phyloP scores from a whole-genome alignment of 2,329 filamentous ascomycete species.

The Penicillium sp. region DNA sequence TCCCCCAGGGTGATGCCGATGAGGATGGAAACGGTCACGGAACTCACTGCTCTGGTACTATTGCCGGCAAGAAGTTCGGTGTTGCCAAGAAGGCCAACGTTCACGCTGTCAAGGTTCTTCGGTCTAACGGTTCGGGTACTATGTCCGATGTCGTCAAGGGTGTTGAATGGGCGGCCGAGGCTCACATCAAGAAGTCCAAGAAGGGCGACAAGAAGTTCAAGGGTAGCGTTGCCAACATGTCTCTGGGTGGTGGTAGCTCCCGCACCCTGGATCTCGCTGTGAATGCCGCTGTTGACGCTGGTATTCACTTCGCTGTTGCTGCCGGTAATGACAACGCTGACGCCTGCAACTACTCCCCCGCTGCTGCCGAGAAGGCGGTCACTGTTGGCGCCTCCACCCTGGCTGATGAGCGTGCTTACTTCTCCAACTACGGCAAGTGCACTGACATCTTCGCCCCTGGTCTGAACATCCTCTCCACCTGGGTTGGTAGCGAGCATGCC shows the following conservation, averaged over 20 bases:
- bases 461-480: constrained; percentile 95
- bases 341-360: constrained; percentile 98
- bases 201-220: constrained; percentile 95
- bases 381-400: constrained; percentile 95
- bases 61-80: constrained; percentile 98
- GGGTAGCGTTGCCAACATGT: constrained; percentile 99
- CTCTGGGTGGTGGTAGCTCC: constrained; percentile 95
- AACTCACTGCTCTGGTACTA: constrained; percentile 97
- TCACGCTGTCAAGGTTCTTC: constrained; percentile 96
- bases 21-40: constrained; percentile 96
- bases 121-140: constrained; percentile 93
- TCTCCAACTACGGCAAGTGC: constrained; percentile 99
- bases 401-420: constrained; percentile 94
- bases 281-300: constrained; percentile 86
- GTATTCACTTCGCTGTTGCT: constrained; percentile 96
- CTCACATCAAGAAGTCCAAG: constrained; percentile 73
- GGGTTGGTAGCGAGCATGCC: constrained; percentile 94
- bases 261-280: constrained; percentile 85
- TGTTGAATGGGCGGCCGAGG: constrained; percentile 86
- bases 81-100: constrained; percentile 98
- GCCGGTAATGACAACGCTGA: constrained; percentile 98
- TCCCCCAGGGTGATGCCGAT: constrained; percentile 79
- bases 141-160: constrained; percentile 99
- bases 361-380: constrained; percentile 84
- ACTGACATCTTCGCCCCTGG: constrained; percentile 98